Evolutionary conservation across 2,329 filamentous ascomycete genomes (phyloP), one percentile per base, ranked within the genome.

Genomic region (Pseudogymnoascus sp.): DNA sequence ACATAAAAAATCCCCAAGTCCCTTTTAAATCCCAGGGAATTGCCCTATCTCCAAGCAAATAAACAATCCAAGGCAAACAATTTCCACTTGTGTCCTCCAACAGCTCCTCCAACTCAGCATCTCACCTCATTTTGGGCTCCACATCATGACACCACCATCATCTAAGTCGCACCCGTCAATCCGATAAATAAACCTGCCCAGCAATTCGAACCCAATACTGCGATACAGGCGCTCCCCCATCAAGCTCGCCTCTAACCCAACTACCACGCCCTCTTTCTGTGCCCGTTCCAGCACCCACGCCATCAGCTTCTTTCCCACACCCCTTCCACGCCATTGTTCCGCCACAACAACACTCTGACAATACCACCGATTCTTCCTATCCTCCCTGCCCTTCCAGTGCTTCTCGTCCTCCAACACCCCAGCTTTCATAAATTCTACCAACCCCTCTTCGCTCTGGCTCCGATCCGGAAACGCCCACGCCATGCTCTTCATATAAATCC

Each of bases 291-390:
- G 58, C 7, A 69, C 65, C 64, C 70, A 66, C 26, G 49, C 62
- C 69, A 72, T 70, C 29, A 72, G 59, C 55, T 14, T 65, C 66
- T 65, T 69, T 58, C 70, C 69, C 59, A 69, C 63, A 2, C 67
- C 67, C 63, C 49, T 64, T 19, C 69, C 62, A 37, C 69, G 69
- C 45, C 63, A 70, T 29, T 65, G 63, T 26, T 59, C 29, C 2
- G 31, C 19, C 16, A 72, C 64, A 45, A 69, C 69, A 14, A 67
- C 62, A 62, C 65, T 68, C 64, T 65, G 63, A 14, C 62, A 65
- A 67, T 69, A 63, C 70, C 70, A 72, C 43, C 69, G 58, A 64
- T 65, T 65, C 33, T 61, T 60, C 62, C 68, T 66, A 39, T 68
- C 65, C 10, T 49, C 39, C 12, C 43, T 31, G n/a, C 21, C 29